Evolutionary conservation across 345 rosid species (phyloP).

Genomic region (Angophora floribunda): DNA sequence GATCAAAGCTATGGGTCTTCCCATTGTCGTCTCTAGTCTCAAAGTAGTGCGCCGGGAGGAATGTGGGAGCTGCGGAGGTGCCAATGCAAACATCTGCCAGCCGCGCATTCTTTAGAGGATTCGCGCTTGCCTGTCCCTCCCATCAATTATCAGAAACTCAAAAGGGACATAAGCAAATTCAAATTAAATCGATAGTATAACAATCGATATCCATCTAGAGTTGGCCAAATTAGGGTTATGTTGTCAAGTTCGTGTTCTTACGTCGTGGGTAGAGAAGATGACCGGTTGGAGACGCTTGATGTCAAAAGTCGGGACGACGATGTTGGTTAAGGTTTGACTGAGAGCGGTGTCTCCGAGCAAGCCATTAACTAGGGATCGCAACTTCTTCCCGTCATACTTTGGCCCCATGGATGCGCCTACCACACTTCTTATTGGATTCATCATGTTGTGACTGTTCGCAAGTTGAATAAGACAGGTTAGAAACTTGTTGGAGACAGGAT

Average conservation of each 20-base stretch:
- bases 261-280: neutral
- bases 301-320: neutral
- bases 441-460: neutral
- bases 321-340: neutral
- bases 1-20: neutral
- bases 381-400: neutral
- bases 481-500: neutral
- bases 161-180: neutral
- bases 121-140: neutral
- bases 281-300: neutral
- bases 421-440: neutral
- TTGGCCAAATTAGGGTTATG: neutral
- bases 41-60: slow-evolving; percentile 10
- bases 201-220: neutral
- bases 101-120: slow-evolving; percentile 8
- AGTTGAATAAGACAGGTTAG: neutral
- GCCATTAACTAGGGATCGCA: neutral
- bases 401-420: neutral
- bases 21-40: neutral
- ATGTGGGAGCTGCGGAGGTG: slow-evolving; percentile 21
- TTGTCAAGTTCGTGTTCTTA: neutral
- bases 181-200: neutral
- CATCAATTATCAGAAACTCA: neutral
- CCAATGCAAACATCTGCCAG: slow-evolving; percentile 9
- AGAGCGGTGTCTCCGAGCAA: neutral